Evolutionary conservation across 106 monocot species (phyloP).

Genomic region (Narthecium ossifragum): DNA sequence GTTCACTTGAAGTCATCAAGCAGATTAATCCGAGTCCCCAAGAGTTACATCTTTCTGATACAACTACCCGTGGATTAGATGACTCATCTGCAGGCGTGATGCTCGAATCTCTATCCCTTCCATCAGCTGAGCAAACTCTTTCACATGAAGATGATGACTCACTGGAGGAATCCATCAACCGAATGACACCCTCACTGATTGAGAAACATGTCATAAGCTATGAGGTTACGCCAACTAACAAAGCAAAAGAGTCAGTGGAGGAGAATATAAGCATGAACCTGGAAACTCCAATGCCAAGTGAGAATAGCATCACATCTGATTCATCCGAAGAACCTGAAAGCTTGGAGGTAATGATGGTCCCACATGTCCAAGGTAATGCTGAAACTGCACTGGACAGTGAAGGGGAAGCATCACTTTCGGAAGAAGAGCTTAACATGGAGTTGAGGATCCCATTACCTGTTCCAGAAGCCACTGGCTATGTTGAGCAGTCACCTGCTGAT

Average conservation of each 20-base stretch:
- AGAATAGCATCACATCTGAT: background rate
- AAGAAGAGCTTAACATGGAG: background rate
- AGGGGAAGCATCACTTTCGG: background rate
- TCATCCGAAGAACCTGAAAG: background rate
- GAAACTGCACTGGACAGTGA: background rate
- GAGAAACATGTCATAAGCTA: conserved; percentile 3
- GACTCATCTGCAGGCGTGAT: too few species aligned
- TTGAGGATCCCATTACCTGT: background rate
- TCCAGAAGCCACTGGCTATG: background rate
- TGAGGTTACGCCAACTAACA: background rate
- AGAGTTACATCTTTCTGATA: too few species aligned
- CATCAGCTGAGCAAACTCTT: background rate
- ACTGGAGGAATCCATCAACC: background rate
- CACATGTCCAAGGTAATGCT: background rate
- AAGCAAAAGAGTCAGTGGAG: conserved; percentile 9
- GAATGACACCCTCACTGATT: background rate
- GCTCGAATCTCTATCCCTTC: too few species aligned
- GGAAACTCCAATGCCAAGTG: background rate
- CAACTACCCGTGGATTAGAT: too few species aligned
- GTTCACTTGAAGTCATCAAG: too few species aligned
- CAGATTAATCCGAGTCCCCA: too few species aligned
- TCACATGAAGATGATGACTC: background rate
- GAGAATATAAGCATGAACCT: conserved; percentile 1
- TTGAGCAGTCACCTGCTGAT: background rate
- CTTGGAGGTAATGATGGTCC: background rate